These are phyloP conservation scores for Boletus albobrunnescens DNA, from an alignment of 1,284 basidiomycete species.

Conservation along the genomic window DNA sequence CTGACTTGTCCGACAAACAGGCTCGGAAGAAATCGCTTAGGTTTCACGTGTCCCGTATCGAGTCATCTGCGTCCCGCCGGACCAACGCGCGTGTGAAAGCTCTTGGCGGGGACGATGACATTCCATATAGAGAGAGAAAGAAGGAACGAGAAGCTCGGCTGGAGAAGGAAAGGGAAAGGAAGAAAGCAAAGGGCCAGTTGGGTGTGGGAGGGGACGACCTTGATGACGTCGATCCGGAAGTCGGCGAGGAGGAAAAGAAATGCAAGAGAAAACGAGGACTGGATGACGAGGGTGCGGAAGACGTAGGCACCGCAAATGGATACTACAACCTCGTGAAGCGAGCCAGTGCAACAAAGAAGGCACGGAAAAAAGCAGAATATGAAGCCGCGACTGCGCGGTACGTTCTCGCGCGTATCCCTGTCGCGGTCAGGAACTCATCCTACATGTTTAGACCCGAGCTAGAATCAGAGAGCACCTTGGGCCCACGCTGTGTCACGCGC, in stretches of 20 bases:
- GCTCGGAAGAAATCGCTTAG: slow-evolving; percentile 75
- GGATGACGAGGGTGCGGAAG: slow-evolving; percentile 39
- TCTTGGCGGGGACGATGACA: slow-evolving; percentile 83
- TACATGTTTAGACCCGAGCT: slow-evolving; percentile 39
- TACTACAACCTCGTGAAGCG: slow-evolving; percentile 89
- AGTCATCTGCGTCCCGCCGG: slow-evolving; percentile 66
- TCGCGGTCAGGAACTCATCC: slow-evolving; percentile 1
- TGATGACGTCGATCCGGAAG: slow-evolving; percentile 51
- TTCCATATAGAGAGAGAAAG: slow-evolving; percentile 72
- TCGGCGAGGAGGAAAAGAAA: slow-evolving; percentile 13
- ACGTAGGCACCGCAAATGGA: slow-evolving; percentile 50
- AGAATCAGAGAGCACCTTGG: slow-evolving; percentile 50
- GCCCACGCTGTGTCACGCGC: slow-evolving; percentile 82
- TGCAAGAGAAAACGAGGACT: slow-evolving; percentile 46
- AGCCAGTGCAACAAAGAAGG: slow-evolving; percentile 67
- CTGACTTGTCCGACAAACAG: slow-evolving; percentile 79
- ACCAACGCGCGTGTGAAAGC: slow-evolving; percentile 64
- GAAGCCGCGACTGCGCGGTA: slow-evolving; percentile 70
- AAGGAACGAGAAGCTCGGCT: slow-evolving; percentile 54
- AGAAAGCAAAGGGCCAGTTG: slow-evolving; percentile 39
- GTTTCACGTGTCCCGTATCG: slow-evolving; percentile 84
- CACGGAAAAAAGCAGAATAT: slow-evolving; percentile 76
- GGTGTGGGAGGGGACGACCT: slow-evolving; percentile 59
- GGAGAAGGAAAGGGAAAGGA: slow-evolving; percentile 47
- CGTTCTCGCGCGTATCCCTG: slow-evolving; percentile 20